Evolutionary conservation across 2,329 filamentous ascomycete genomes (phyloP).

Genomic region (Diaporthe vaccinii): DNA sequence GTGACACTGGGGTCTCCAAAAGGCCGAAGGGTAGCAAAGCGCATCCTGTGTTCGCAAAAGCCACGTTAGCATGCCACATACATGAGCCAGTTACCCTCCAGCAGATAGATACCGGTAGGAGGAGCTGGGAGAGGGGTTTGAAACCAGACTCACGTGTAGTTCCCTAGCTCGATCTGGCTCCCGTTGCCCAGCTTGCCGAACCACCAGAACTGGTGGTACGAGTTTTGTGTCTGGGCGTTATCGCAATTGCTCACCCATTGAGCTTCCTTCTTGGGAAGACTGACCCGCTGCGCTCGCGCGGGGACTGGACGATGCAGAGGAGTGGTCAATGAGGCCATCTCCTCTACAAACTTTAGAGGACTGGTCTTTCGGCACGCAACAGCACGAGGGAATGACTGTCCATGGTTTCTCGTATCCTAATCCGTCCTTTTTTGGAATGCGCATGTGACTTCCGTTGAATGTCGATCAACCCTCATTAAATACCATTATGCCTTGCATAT

Average conservation of each 20-base stretch:
- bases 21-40: constrained; percentile 1
- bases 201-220: constrained; percentile 29
- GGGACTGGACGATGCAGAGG: not conserved
- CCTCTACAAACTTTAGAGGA: not conserved
- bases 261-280: constrained; percentile 29
- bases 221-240: constrained; percentile 3
- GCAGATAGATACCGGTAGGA: not conserved
- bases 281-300: constrained; percentile 18
- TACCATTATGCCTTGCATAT: not conserved
- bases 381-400: too few relatives aligned
- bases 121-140: not conserved
- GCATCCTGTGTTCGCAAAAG: not conserved
- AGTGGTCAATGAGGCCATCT: not conserved
- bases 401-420: constrained; percentile 1
- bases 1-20: constrained; percentile 23
- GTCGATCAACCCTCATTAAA: not conserved
- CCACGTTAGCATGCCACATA: not conserved
- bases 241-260: not conserved
- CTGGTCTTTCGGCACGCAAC: not conserved
- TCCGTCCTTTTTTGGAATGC: not conserved
- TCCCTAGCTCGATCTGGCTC: constrained; percentile 27
- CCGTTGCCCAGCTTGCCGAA: constrained; percentile 35
- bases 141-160: constrained; percentile 16
- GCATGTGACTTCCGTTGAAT: not conserved
- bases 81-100: not conserved